phyloP scores from a whole-genome alignment of 345 rosid genomes.

The Kernera saxatilis region DNA sequence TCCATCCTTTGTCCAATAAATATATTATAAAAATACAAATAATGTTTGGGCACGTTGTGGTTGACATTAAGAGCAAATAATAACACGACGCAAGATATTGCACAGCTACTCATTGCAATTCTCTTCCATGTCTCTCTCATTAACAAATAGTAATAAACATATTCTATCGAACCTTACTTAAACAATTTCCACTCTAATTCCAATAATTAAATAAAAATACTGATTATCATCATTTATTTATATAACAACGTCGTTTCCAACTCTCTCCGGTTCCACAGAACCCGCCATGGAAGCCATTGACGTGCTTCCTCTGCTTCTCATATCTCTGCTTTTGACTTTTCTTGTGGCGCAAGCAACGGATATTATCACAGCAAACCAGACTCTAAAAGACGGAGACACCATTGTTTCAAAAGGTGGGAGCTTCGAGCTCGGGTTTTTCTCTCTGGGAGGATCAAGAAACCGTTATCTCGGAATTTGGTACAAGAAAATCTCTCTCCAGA shows the following conservation, averaged over 20 bases:
- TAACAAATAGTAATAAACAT: neutral
- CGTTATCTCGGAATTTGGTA: constrained; percentile 33
- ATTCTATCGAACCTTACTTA: neutral
- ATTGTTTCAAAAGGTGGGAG: constrained; percentile 21
- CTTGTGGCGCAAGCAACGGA: constrained; percentile 8
- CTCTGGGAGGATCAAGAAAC: constrained; percentile 28
- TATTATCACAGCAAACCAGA: constrained; percentile 15
- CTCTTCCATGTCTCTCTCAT: constrained; percentile 22
- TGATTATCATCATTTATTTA: neutral
- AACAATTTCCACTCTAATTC: neutral
- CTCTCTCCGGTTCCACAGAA: neutral
- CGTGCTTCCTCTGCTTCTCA: constrained; percentile 14
- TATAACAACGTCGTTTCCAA: neutral
- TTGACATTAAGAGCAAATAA: constrained; percentile 27
- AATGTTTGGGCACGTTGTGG: constrained; percentile 8
- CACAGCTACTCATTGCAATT: constrained; percentile 10
- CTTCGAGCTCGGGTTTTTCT: constrained; percentile 32
- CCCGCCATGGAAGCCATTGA: constrained; percentile 16
- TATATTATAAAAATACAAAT: neutral
- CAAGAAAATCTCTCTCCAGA: constrained; percentile 29
- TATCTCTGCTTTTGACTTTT: constrained; percentile 8
- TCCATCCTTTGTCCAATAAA: neutral
- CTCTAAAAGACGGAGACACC: constrained; percentile 30
- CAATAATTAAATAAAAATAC: neutral
- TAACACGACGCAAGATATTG: constrained; percentile 16